These are phyloP conservation scores for Lyophyllum atratum DNA, from an alignment of 768 basidiomycete genomes.

Conservation along the genomic window DNA sequence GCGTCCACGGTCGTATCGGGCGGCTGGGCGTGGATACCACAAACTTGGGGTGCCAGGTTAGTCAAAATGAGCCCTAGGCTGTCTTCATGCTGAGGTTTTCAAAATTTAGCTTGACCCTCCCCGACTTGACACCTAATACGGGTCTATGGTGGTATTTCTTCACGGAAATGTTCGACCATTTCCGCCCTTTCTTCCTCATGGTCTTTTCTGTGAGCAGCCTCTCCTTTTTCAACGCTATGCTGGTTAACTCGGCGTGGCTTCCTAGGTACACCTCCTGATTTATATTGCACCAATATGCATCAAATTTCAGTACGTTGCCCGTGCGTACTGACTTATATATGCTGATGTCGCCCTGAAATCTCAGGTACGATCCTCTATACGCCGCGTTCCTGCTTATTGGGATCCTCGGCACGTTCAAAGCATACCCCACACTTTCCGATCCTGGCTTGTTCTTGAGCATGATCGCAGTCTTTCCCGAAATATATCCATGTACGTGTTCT, in stretches of 20 bases:
- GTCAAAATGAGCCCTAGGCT: conserved; percentile 21
- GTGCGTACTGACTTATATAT: not conserved
- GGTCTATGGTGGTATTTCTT: conserved; percentile 99
- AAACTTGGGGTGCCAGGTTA: conserved; percentile 88
- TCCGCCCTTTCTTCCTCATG: conserved; percentile 93
- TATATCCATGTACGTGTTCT: conserved; percentile 67
- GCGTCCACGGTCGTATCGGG: conserved; percentile 61
- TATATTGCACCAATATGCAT: conserved; percentile 85
- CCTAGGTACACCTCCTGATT: conserved; percentile 76
- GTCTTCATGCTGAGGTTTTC: conserved; percentile 3
- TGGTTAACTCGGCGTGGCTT: not conserved
- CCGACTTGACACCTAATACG: conserved; percentile 90
- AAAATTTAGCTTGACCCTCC: conserved; percentile 65
- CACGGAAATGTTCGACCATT: conserved; percentile 99
- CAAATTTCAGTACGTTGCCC: conserved; percentile 71
- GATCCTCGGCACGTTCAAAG: conserved; percentile 81
- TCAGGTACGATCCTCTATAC: conserved; percentile 83
- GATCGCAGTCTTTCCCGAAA: conserved; percentile 81
- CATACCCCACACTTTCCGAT: conserved; percentile 91
- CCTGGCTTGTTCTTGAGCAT: conserved; percentile 84
- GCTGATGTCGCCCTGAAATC: not conserved
- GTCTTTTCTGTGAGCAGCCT: conserved; percentile 75
- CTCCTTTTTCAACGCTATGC: not conserved
- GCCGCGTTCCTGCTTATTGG: conserved; percentile 77
- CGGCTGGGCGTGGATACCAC: conserved; percentile 65